These are phyloP conservation scores for Triticum timopheevii DNA, from an alignment of 176 grass and related monocot genomes.

Conservation along the genomic window DNA sequence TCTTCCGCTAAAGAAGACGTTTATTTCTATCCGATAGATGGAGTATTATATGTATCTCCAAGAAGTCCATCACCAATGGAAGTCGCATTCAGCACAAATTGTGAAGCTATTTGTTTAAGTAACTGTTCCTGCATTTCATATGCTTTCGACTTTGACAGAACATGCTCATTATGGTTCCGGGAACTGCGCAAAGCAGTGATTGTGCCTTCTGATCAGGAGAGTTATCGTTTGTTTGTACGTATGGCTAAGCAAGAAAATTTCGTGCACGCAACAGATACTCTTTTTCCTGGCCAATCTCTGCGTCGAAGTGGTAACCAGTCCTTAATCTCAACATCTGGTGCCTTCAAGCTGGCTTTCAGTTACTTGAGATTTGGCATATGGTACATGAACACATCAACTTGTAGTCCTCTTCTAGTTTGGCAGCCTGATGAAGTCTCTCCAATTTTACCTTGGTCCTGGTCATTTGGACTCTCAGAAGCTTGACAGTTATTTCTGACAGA, in stretches of 20 bases:
- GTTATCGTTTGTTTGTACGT: neutral
- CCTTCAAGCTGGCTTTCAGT: slow-evolving; percentile 25
- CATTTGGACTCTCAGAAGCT: neutral
- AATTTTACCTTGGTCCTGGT: neutral
- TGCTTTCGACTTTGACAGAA: neutral
- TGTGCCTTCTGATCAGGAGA: neutral
- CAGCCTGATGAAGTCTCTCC: neutral
- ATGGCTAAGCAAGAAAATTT: neutral
- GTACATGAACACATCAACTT: neutral
- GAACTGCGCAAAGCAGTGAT: neutral
- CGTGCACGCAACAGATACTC: neutral
- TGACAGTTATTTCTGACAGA: neutral
- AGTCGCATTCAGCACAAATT: neutral
- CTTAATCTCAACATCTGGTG: slow-evolving; percentile 6
- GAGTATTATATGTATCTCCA: neutral
- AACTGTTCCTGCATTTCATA: slow-evolving; percentile 31
- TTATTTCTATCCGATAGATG: neutral
- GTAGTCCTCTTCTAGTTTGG: neutral
- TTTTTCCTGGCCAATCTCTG: slow-evolving; percentile 33
- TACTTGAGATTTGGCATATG: neutral
- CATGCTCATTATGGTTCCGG: slow-evolving; percentile 10
- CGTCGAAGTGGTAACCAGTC: neutral
- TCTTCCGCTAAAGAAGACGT: neutral
- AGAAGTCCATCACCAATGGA: neutral
- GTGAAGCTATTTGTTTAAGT: neutral